Evolutionary conservation across 257 asterid species (phyloP), one percentile per base, ranked within the genome.

Genomic region (Oldenlandia corymbosa): DNA sequence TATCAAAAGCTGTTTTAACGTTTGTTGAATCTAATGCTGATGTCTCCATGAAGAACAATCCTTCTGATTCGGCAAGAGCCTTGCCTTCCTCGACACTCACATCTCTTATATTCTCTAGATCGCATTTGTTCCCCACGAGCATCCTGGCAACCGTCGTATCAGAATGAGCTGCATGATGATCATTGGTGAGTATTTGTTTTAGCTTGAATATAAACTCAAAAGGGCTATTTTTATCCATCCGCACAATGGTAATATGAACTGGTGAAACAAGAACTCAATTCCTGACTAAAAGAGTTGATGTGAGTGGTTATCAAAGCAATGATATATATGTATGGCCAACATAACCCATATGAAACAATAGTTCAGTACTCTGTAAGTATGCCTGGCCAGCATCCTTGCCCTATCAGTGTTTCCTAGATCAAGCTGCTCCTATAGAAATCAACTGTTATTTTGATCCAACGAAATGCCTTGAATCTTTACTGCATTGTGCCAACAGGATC

Each of bases 21-120:
- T 83, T 83, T 21, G 81, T 81, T 5, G 90, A 76, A 62, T 83
- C 87, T 53, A 83, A 51, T 5, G 90, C 90, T 45, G 90, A 83
- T 56, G 90, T 83, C 69, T 83, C 90, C 90, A 83, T 83, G 76
- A 83, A 83, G 69, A 78, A 83, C 57, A 83, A 50, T 31, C 90
- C 86, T 74, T 83, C 87, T 10, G 85, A 70, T 78, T 83, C 90
- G 5, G 90, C 87, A 7, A 83, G 76, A 71, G 70, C 72, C 76
- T 74, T 80, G 70, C 90, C 85, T 66, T 80, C 90, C 71, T 83
- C 87, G 34, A 80, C 63, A 56, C 81, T 83, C 66, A 80, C 83
- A 23, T 73, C 80, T 59, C 89, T 73, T 74, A 83, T 80, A 23
- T 68, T 78, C 46, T 70, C 86, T 73, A 83, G 76, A 58, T 83